A percentile compares a stretch with the other conserved stretches of the same genome.
phyloP scores from a whole-genome alignment of 352 stramenopile genomes.

The Pythium dissotocum region DNA sequence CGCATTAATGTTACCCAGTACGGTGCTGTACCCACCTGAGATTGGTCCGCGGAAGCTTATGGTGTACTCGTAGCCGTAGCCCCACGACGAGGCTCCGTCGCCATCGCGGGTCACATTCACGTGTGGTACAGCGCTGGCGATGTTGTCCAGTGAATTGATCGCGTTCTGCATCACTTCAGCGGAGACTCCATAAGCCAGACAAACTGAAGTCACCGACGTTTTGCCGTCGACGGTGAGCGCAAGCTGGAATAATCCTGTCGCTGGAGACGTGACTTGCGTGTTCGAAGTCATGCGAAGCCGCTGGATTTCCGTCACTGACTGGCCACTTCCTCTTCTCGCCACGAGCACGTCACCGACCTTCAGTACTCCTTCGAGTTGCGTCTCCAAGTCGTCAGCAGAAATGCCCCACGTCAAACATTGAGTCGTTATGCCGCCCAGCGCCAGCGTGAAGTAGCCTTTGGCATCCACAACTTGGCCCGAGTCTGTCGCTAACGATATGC shows the following conservation, averaged over 20 bases:
- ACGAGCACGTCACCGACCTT: constrained; percentile 57
- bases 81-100: constrained; percentile 62
- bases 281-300: constrained; percentile 71
- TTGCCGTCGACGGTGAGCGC: constrained; percentile 58
- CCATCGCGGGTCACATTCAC: constrained; percentile 68
- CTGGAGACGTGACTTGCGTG: constrained; percentile 46
- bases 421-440: constrained; percentile 28
- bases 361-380: constrained; percentile 41
- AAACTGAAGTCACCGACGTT: constrained; percentile 49
- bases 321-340: constrained; percentile 51
- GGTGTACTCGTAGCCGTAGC: constrained; percentile 79
- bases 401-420: constrained; percentile 64
- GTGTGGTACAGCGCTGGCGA: constrained; percentile 41
- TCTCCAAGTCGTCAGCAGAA: constrained; percentile 45
- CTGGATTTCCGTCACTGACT: constrained; percentile 69
- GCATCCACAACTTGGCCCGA: constrained; percentile 63
- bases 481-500: constrained; percentile 80
- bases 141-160: constrained; percentile 61
- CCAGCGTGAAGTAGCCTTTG: constrained; percentile 57
- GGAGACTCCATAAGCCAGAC: constrained; percentile 74
- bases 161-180: constrained; percentile 53
- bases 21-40: constrained; percentile 48
- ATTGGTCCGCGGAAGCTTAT: constrained; percentile 66
- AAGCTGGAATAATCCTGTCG: constrained; percentile 57
- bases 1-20: constrained; percentile 57